phyloP scores from a whole-genome alignment of 768 basidiomycete genomes.

The Tylopilus rubrobrunneus region DNA sequence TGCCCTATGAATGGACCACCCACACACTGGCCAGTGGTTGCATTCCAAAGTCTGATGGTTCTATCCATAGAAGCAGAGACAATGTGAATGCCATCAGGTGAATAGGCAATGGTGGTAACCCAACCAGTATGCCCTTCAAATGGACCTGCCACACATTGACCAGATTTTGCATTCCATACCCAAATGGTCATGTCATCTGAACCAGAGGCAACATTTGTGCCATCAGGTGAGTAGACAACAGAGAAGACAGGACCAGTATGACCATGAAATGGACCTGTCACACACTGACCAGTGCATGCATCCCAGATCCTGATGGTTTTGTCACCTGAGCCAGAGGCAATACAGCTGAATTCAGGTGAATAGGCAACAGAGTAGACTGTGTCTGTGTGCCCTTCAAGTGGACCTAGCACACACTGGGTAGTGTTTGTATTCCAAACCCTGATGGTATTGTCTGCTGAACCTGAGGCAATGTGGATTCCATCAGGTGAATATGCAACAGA shows the following conservation, averaged over 20 bases:
- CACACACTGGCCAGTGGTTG: neutral
- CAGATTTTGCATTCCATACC: neutral
- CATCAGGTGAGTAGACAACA: conserved; percentile 4
- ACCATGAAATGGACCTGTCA: neutral
- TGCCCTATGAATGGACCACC: neutral
- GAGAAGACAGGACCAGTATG: neutral
- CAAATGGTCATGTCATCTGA: neutral
- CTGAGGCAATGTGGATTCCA: too few relatives aligned
- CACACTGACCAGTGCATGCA: neutral
- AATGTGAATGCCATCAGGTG: neutral
- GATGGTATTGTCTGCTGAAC: too few relatives aligned
- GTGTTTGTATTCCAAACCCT: too few relatives aligned
- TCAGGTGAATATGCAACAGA: too few relatives aligned
- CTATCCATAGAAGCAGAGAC: neutral
- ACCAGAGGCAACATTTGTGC: neutral
- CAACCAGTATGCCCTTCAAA: neutral
- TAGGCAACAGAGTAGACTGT: neutral
- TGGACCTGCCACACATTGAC: neutral
- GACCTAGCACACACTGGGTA: too few relatives aligned
- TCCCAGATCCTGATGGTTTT: neutral
- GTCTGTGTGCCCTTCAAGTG: neutral
- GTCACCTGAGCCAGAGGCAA: neutral
- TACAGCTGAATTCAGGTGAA: neutral
- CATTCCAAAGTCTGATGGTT: neutral
- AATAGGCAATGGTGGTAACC: neutral